phyloP scores from a whole-genome alignment of 1,284 basidiomycete genomes.

The Microbotryum violaceum region DNA sequence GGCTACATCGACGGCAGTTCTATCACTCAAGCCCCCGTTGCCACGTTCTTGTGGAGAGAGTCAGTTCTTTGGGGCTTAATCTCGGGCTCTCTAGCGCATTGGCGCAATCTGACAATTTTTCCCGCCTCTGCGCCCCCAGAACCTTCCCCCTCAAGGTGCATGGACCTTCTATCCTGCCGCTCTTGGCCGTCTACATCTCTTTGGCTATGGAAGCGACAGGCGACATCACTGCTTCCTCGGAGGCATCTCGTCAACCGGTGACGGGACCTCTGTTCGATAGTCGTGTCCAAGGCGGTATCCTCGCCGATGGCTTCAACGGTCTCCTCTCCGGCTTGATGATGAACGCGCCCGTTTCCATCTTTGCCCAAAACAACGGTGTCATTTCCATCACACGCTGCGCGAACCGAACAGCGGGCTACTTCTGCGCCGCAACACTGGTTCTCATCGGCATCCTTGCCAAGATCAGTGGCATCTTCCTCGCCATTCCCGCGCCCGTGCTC shows the following conservation, averaged over 20 bases:
- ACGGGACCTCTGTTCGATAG: constrained; percentile 53
- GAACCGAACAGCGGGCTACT: constrained; percentile 56
- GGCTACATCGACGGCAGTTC: constrained; percentile 61
- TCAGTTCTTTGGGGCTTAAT: neutral
- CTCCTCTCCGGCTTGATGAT: constrained; percentile 65
- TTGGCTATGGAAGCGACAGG: constrained; percentile 76
- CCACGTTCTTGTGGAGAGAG: constrained; percentile 66
- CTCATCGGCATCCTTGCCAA: constrained; percentile 52
- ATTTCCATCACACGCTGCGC: constrained; percentile 71
- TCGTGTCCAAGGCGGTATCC: constrained; percentile 72
- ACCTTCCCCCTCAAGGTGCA: constrained; percentile 72
- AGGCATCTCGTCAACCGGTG: constrained; percentile 58
- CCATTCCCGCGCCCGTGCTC: constrained; percentile 66
- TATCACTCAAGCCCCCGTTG: constrained; percentile 59
- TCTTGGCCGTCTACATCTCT: constrained; percentile 66
- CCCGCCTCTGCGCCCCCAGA: no score
- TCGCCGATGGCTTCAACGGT: constrained; percentile 60
- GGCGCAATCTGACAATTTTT: no score
- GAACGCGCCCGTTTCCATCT: constrained; percentile 62
- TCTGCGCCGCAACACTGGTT: constrained; percentile 12
- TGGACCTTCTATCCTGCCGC: constrained; percentile 70
- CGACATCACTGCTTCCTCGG: constrained; percentile 74
- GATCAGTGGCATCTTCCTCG: constrained; percentile 47
- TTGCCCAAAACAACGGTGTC: constrained; percentile 71
- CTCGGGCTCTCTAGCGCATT: neutral